Base-by-base conservation (phyloP, 768 basidiomycete species). In the Kwoniella shandongensis region DNA sequence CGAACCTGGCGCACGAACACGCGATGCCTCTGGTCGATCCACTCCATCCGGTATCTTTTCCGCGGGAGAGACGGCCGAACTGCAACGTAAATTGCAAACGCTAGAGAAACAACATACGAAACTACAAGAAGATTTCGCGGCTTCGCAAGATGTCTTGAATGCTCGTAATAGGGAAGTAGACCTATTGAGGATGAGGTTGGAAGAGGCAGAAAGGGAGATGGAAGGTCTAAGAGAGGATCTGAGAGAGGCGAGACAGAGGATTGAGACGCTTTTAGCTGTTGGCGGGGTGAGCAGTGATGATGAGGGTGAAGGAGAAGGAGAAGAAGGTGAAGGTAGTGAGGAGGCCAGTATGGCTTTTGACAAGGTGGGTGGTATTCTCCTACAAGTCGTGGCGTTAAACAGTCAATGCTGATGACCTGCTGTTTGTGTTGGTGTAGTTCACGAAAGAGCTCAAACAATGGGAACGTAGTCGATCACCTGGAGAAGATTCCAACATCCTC, bases 1-100 rank as follows among this genome's bases (percentile, higher is more conserved):
- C 8, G 84, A 83, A 55, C 79, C 81, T 18, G 81, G 81, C 25
- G 78, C 81, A 36, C 22, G 80, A 70, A 77, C 72, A 1, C 60
- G 74, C 4, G 67, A 67, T 22, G 53, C 61, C 17, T 72, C 70
- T 15, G 75, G 75, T 4, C 57, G 75, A n/a, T 61, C 62, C 13
- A 74, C 75, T 5, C 75, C 75, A 1, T 64, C 67, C 7, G 11
- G 20, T 3, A 25, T 52, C 30, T 29, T 20, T 18, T 44, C 36
- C 12, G 47, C 44, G 13, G 20, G 17, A 12, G 65, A 66, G 29
- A 57, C 62, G 5, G 40, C 36, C 32, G 75, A 76, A 26, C 54
- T 67, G 10, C 57, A 55, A 12, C 56, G 73, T 17, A 61, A 64
- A 25, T 51, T 72, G 38, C 62, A 66, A 22, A 61, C 62, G 18